phyloP scores from a whole-genome alignment of 1,139 yeast genomes.

The Kodamaea arcana region DNA sequence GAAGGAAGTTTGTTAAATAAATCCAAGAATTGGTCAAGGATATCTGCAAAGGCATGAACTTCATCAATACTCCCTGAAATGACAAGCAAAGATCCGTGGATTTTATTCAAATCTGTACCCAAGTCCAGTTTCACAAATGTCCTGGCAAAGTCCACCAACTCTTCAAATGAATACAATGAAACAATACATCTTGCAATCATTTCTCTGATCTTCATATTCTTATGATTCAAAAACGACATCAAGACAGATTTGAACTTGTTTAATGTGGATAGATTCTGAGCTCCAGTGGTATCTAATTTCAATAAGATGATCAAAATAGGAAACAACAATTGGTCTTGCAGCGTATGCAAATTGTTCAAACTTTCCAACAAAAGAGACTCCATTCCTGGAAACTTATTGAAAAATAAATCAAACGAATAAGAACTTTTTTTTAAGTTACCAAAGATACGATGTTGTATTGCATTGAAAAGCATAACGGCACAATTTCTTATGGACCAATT shows the following conservation, averaged over 20 bases:
- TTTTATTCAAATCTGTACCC: constrained; percentile 3
- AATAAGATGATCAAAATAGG: constrained; percentile 71
- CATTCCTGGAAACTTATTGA: constrained; percentile 55
- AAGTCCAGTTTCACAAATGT: constrained; percentile 1
- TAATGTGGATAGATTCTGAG: constrained; percentile 4
- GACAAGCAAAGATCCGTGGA: constrained; percentile 9
- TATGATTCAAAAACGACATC: constrained; percentile 20
- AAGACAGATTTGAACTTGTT: constrained; percentile 9
- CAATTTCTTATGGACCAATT: constrained; percentile 90
- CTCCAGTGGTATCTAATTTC: constrained; percentile 39
- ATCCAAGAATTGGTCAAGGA: neutral
- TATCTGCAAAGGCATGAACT: neutral
- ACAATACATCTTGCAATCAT: constrained; percentile 73
- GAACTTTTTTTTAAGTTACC: constrained; percentile 45
- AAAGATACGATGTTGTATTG: constrained; percentile 74
- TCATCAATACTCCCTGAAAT: constrained; percentile 6
- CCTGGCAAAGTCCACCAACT: constrained; percentile 10
- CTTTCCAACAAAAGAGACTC: constrained; percentile 44
- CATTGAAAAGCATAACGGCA: constrained; percentile 87
- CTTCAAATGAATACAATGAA: constrained; percentile 36
- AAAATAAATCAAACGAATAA: constrained; percentile 42
- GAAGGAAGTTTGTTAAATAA: constrained; percentile 3
- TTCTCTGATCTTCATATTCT: constrained; percentile 80
- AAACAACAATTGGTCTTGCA: constrained; percentile 43
- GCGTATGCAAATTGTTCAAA: constrained; percentile 18